A percentile compares a stretch with the other conserved stretches of the same genome.
Evolutionary conservation across 176 grass and related monocot species (phyloP).

Genomic region (Musa acuminata): DNA sequence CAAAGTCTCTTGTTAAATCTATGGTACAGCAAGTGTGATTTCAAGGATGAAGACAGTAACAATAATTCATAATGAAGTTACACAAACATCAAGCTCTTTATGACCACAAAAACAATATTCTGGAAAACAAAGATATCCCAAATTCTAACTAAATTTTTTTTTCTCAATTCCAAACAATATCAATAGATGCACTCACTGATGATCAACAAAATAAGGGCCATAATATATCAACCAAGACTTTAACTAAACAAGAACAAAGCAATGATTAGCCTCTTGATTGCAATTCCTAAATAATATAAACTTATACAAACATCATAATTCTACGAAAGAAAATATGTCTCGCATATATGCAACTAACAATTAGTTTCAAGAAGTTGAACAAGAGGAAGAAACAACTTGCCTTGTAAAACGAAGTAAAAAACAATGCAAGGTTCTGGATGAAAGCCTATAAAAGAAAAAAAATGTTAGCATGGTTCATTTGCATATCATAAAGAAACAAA

Average conservation of each 20-base stretch:
- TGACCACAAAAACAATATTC: too few species aligned
- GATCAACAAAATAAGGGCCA: too few species aligned
- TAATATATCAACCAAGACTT: too few species aligned
- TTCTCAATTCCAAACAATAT: background rate
- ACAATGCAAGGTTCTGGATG: slow-evolving; percentile 94
- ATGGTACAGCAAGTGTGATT: too few species aligned
- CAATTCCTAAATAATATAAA: too few species aligned
- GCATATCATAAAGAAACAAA: background rate
- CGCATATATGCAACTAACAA: background rate
- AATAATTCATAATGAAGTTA: background rate
- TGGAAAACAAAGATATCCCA: background rate
- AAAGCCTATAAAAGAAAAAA: slow-evolving; percentile 47
- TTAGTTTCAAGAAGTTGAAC: background rate
- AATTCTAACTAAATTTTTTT: background rate
- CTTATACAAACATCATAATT: background rate
- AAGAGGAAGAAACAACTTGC: slow-evolving; percentile 26
- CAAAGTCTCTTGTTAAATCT: too few species aligned
- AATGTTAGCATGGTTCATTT: background rate
- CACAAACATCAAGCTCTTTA: background rate
- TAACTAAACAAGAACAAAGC: too few species aligned
- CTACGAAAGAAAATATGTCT: background rate
- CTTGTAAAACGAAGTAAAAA: slow-evolving; percentile 98
- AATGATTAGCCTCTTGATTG: too few species aligned
- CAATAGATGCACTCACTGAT: background rate
- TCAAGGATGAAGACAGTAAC: too few species aligned